Base-by-base conservation (phyloP, 2,329 filamentous ascomycete species). In the Truncatella angustata region DNA sequence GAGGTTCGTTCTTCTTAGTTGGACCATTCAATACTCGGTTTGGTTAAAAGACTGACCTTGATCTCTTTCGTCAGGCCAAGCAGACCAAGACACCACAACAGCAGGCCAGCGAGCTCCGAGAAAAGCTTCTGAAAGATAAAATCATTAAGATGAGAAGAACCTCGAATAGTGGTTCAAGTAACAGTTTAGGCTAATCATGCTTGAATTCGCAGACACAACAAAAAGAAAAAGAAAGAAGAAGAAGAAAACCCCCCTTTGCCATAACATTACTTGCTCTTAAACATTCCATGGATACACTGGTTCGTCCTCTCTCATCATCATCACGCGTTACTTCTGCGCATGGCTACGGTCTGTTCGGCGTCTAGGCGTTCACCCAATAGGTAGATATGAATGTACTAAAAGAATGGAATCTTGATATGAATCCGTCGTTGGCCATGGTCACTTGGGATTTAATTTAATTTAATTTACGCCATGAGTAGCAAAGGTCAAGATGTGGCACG, bases 81-180 rank as follows among this genome's bases (percentile, higher is more conserved):
- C 69, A 67, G 59, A 65, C 63, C 43, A 63, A 71, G 63, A 69
- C 67, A 49, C 66, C 67, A 44, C 70, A 73, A 55, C 71, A 70
- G 56, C 63, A 69, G 58, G 71, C 74, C 53, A 78, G 70, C 57
- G 70, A 77, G 60, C 65, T 74, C 54, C 71, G 73, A 55, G 77
- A 81, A 63, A 75, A 70, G 61, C 70, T 80, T 61, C 66, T 80
- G n/a, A 74, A 72, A 64, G 76, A 80, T 58, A 74, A 71, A 64
- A 78, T 81, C 58, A 78, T 77, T 69, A 75, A 79, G 73, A 79
- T 78, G 76, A 78, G 76, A 73, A 74, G 61, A 64, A 65, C 70
- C 67, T 76, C 73, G 61, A 76, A 70, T 66, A 71, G 66, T 59
- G 67, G 69, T 51, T 56, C 62, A 59, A 63, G 65, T 63, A 69